Evolutionary conservation across 1,284 basidiomycete genomes (phyloP), one percentile per base, ranked within the genome.

Genomic region (Fomitopsis betulina): DNA sequence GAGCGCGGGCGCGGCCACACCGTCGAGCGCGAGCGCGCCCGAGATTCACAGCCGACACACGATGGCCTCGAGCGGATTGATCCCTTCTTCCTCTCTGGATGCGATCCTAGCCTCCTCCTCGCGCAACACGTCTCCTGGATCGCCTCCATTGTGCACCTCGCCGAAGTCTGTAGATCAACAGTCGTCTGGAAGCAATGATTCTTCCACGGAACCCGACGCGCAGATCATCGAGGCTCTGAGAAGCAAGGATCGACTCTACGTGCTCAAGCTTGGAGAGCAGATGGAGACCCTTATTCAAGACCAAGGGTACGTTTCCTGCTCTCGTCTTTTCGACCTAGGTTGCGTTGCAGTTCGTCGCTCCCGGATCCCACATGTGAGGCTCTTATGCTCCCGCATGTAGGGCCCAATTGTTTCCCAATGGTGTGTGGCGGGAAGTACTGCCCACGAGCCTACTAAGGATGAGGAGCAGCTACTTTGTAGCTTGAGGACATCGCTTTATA

Each of bases 201-300:
- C 53, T 13, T 63, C 68, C 40, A 58, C 64, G 53, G 86, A 89
- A 60, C 82, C 85, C 59, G 91, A 92, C 76, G 76, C 81, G 10
- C 85, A 87, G 72, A 91, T 93, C 65, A 63, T 89, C 62, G 91
- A 93, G 71, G 91, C 91, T n/a, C 84, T 93, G 60, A 83, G 78
- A 72, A 86, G 86, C 78, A 93, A 93, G 75, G 91, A 93, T 72
- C 80, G 91, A 66, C 78, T 93, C 60, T 93, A 87, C 70, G 89
- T 93, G 45, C 75, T 93, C 65, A 91, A 89, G 76, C 79, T 92
- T 21, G 91, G 89, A 59, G 91, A 93, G 73, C 78, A 78, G 64
- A 89, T 93, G 82, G 91, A 93, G 72, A 73, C 73, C 54, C 78
- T 93, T 68, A 89, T 93, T 67, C 80, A 71, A 59, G 89, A 91